These are phyloP conservation scores for Gnomoniopsis smithogilvyi DNA, from an alignment of 2,329 filamentous ascomycete species.

Conservation along the genomic window DNA sequence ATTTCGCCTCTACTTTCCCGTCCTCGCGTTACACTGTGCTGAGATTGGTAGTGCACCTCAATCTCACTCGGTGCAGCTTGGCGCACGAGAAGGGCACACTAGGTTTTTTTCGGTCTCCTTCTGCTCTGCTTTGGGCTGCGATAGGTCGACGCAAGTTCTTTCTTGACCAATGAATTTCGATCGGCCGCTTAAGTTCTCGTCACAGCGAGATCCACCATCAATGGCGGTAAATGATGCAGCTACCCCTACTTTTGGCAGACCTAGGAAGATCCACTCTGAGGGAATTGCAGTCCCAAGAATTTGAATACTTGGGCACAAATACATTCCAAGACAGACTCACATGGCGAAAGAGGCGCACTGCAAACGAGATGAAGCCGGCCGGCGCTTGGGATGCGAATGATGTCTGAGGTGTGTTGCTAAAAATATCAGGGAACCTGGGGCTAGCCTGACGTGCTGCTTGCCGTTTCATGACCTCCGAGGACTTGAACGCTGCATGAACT, in stretches of 20 bases:
- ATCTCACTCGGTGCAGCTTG: constrained; percentile 5
- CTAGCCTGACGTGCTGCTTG: background rate
- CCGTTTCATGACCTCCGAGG: constrained; percentile 13
- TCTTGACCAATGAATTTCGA: constrained; percentile 6
- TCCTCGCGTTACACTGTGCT: constrained; percentile 6
- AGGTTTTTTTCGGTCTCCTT: constrained; percentile 1
- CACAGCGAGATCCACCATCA: background rate
- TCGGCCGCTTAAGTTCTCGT: background rate
- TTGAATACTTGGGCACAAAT: background rate
- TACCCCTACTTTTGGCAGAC: background rate
- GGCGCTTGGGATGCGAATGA: background rate
- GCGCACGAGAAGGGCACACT: background rate
- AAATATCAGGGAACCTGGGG: constrained; percentile 8
- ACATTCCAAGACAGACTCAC: background rate
- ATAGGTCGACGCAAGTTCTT: constrained; percentile 4
- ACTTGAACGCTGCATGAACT: background rate
- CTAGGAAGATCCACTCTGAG: background rate
- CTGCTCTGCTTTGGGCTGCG: background rate
- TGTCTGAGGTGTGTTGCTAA: constrained; percentile 1
- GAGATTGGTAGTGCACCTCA: constrained; percentile 10
- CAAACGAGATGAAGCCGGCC: background rate
- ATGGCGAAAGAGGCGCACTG: background rate
- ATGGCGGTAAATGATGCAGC: background rate
- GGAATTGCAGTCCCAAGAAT: background rate
- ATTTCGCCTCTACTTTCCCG: constrained; percentile 7